Base-by-base conservation (phyloP, 257 asterid genomes). In the Orobanche coerulescens region DNA sequence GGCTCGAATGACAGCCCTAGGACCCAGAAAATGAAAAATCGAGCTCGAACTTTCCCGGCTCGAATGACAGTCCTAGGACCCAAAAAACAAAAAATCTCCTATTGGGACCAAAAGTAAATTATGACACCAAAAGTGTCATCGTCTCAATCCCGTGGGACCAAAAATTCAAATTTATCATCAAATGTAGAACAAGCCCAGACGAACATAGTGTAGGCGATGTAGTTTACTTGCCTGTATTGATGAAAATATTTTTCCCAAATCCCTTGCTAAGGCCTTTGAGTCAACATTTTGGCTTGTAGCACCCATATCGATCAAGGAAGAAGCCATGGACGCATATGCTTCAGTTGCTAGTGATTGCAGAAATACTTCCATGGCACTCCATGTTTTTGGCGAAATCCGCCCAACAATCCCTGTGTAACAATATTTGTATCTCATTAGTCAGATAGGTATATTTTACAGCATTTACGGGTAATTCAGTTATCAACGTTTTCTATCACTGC, bases 341-440 rank as follows among this genome's bases (percentile, higher is more conserved):
- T 80, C 91, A 43, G 91, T 80, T 58, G 88, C 72, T 46, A 93
- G 65, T 65, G 98, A 88, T 61, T 67, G 71, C 79, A 93, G 78
- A 76, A 93, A 93, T 60, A 75, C 69, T 77, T 93, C 98, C 97
- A 89, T 88, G 9, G 97, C 97, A 63, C 87, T 73, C 98, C 98
- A 93, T 49, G 98, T 93, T 73, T 84, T 86, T 1, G 95, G 95
- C 74, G 98, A 86, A 67, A 93, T 86, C 7, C 95, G 93, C 40
- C 98, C 98, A 62, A 92, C 98, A 66, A 92, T 92, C 73, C 97
- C 98, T 92, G 91, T 52, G 14, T 47, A 37, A 39, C 64, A 43
- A 36, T 67, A 36, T 56, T 57, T 31, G 22, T 64, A 22, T 46
- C 62, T 31, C 39, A 46, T 54, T 47, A 55, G 53, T 44, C 58